Evolutionary conservation across 805 yeast genomes (phyloP), one percentile per base, ranked within the genome.

Genomic region (Blastobotrys mokoenaii): DNA sequence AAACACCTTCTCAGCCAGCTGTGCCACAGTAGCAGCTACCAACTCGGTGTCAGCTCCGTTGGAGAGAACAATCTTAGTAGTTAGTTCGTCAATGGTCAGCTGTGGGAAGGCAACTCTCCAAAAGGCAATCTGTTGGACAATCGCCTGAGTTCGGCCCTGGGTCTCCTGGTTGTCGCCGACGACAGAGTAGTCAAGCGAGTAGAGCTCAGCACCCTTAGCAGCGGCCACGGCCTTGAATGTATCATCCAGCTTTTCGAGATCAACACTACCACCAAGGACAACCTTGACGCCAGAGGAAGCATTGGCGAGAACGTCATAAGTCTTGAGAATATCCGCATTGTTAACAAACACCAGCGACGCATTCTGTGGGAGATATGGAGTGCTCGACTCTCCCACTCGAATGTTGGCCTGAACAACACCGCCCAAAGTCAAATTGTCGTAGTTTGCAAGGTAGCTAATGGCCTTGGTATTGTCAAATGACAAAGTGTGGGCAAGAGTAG

Each of bases 21-120:
- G 68, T 55, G 71, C 67, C 1, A 52, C 69, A 44, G 60, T 75
- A 3, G 79, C 77, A 41, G 78, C 79, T 45, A 85, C 74, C 52
- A 87, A 72, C 67, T 88, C 96, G 49, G 86, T 84, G 51, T 81
- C 87, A 43, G 82, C 74, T 42, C 95, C 93, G 50, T 83, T 82
- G 12, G 93, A 80, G 61, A 82, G 85, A 65, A 82, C 77, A 55
- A 87, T 76, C 61, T 82, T 81, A 64, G 85, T 79, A 48, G 84
- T 87, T 52, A 83, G 72, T 31, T 80, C 79, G 41, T 80, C 81
- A 40, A 51, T 27, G 61, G 73, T 74, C 38, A 79, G 70, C 34
- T 72, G 73, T 12, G 87, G 84, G 51, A 73, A 76, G 6, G 84
- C 76, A 37, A 73, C 68, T 48, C 74, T 73, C 95, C 95, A 87